Percentiles rank a stretch among this genome's conserved stretches.
Evolutionary conservation across 305 asterid genomes (phyloP).

Genomic region (Petunia hybrid): DNA sequence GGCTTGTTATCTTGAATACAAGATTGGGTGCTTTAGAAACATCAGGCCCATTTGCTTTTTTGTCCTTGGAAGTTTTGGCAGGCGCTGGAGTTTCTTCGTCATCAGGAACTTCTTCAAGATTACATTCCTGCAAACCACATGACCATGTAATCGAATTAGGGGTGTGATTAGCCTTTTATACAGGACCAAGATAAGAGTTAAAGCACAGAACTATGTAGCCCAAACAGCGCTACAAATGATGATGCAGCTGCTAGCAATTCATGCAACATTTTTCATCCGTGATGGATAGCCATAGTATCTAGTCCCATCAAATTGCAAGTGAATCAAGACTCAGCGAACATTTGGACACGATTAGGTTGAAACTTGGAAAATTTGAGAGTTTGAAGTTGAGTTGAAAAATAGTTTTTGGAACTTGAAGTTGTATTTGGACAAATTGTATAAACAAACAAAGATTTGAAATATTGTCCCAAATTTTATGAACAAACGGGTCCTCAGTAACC

Average conservation of each 20-base stretch:
- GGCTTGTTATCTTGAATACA: constrained; percentile 76
- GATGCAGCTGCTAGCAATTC: not conserved
- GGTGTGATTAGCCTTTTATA: not conserved
- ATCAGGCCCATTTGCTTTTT: constrained; percentile 88
- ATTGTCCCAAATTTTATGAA: too few relatives aligned
- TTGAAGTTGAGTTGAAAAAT: too few relatives aligned
- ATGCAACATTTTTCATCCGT: not conserved
- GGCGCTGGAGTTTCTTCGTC: constrained; percentile 83
- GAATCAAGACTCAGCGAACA: not conserved
- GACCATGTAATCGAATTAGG: not conserved
- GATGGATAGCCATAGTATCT: not conserved
- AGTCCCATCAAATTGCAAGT: constrained; percentile 20
- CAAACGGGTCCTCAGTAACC: too few relatives aligned
- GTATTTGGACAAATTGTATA: too few relatives aligned
- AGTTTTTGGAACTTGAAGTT: too few relatives aligned
- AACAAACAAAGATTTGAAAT: too few relatives aligned
- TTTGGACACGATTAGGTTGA: too few relatives aligned
- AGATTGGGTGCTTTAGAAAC: constrained; percentile 78
- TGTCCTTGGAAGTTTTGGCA: constrained; percentile 89
- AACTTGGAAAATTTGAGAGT: too few relatives aligned
- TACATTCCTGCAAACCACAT: constrained; percentile 75
- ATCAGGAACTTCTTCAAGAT: constrained; percentile 81
- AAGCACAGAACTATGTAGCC: not conserved
- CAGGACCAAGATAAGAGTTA: not conserved
- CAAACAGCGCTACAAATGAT: not conserved